Evolutionary conservation across 495 filamentous ascomycete genomes (phyloP).

Genomic region (Hapsidospora chrysogenum): DNA sequence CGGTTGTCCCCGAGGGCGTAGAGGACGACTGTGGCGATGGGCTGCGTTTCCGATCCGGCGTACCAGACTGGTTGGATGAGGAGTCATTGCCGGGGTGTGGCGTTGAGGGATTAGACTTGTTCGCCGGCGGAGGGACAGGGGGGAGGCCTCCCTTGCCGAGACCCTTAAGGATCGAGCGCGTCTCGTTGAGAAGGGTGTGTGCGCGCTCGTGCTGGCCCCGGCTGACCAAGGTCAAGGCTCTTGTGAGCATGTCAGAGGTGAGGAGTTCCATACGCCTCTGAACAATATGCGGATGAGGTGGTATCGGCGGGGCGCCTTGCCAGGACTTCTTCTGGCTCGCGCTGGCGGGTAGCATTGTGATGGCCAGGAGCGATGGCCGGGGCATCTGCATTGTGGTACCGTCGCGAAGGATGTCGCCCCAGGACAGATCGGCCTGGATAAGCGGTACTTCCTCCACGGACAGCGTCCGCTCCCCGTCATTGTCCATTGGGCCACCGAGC

Average conservation of each 20-base stretch:
- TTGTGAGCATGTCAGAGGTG: conserved; percentile 94
- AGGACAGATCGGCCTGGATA: conserved; percentile 87
- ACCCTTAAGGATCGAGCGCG: conserved; percentile 86
- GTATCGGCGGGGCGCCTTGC: conserved; percentile 70
- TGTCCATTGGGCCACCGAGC: conserved; percentile 76
- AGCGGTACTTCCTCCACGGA: conserved; percentile 93
- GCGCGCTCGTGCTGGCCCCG: conserved; percentile 87
- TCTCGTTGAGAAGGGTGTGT: conserved; percentile 80
- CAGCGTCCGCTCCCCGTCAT: conserved; percentile 65
- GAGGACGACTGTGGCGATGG: conserved; percentile 33
- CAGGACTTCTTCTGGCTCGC: conserved; percentile 41
- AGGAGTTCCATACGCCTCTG: conserved; percentile 96
- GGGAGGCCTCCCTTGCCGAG: conserved; percentile 90
- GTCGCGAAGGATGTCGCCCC: conserved; percentile 87
- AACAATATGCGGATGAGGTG: conserved; percentile 87
- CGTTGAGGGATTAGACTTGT: conserved; percentile 30
- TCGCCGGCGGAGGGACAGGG: conserved; percentile 40
- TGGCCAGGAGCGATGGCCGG: conserved; percentile 83
- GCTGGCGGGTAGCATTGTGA: conserved; percentile 85
- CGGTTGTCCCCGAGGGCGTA: conserved; percentile 14
- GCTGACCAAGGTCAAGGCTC: conserved; percentile 80
- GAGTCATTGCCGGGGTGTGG: conserved; percentile 28
- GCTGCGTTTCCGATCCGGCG: conserved; percentile 29
- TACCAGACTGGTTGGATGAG: conserved; percentile 15
- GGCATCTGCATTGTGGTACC: conserved; percentile 76